Conservation (phyloP, 257 asterid genomes). For the Salvia miltiorrhiza region DNA sequence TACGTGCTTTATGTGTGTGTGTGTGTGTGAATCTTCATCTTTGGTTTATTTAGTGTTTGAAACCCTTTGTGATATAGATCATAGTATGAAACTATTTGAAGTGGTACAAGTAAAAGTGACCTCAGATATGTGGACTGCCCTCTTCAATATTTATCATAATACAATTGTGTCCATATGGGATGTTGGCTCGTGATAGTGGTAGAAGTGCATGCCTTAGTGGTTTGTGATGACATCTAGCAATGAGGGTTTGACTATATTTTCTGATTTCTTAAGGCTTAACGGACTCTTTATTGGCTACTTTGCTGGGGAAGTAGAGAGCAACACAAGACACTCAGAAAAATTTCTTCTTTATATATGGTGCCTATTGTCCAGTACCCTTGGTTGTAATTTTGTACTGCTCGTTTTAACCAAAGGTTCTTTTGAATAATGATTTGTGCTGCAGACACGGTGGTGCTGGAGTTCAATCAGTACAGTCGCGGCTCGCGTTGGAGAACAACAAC, state of each 20-base stretch:
- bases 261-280: neutral
- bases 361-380: neutral
- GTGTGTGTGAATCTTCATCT: neutral
- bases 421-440: conserved; percentile 23
- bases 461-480: conserved; percentile 73
- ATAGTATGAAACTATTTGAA: neutral
- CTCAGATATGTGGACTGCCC: neutral
- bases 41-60: neutral
- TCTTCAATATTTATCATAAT: neutral
- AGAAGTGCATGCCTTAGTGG: neutral
- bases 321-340: neutral
- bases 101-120: neutral
- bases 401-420: neutral
- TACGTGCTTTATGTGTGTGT: neutral
- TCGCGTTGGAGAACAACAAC: conserved; percentile 79
- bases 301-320: neutral
- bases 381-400: neutral
- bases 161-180: neutral
- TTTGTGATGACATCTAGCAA: conserved; percentile 1
- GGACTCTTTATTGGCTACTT: neutral
- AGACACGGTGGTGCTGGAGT: conserved; percentile 68
- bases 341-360: neutral
- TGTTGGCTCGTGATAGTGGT: neutral
- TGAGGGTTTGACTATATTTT: conserved; percentile 1
- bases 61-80: neutral